phyloP scores from a whole-genome alignment of 78 protist genomes.

The Monosiga brevicollis region DNA sequence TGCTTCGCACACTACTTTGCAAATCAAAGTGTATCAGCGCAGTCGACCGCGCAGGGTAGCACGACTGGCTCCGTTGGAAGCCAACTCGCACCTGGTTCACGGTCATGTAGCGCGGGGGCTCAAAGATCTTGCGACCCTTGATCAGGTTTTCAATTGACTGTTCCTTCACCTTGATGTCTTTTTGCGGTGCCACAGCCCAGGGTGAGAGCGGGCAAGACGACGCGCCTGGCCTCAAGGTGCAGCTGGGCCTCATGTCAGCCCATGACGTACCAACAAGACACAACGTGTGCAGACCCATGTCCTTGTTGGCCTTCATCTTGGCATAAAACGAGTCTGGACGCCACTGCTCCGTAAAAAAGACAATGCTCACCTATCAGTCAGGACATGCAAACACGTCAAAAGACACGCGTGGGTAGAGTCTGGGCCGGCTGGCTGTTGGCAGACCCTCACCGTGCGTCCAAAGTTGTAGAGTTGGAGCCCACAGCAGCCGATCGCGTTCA shows the following conservation, averaged over 20 bases:
- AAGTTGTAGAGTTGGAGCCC: conserved; percentile 95
- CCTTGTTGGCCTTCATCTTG: conserved; percentile 59
- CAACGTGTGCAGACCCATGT: conserved; percentile 90
- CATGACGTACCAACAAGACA: conserved; percentile 59
- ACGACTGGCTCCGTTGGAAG: conserved; percentile 21
- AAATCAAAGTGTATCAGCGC: background rate
- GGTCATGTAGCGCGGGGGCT: conserved; percentile 98
- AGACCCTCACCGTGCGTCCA: conserved; percentile 79
- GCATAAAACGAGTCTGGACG: conserved; percentile 88
- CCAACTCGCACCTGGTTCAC: conserved; percentile 72
- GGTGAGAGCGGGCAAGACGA: background rate
- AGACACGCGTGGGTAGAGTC: too few species aligned
- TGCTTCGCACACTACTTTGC: background rate
- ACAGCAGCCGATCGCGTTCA: conserved; percentile 95
- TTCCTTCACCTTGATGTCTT: conserved; percentile 97
- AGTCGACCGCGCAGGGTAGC: background rate
- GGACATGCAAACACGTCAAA: too few species aligned
- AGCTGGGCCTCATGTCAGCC: background rate
- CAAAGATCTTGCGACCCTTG: conserved; percentile 71
- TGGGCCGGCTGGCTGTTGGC: too few species aligned
- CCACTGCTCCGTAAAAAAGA: conserved; percentile 85
- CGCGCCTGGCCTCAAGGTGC: background rate
- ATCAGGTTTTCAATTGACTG: conserved; percentile 67
- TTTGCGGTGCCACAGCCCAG: too few species aligned
- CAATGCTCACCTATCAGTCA: conserved; percentile 63